Percentiles rank a stretch among this genome's conserved stretches.
Conservation (phyloP, 2,329 filamentous ascomycete genomes). For the Leptodontidium sp. region DNA sequence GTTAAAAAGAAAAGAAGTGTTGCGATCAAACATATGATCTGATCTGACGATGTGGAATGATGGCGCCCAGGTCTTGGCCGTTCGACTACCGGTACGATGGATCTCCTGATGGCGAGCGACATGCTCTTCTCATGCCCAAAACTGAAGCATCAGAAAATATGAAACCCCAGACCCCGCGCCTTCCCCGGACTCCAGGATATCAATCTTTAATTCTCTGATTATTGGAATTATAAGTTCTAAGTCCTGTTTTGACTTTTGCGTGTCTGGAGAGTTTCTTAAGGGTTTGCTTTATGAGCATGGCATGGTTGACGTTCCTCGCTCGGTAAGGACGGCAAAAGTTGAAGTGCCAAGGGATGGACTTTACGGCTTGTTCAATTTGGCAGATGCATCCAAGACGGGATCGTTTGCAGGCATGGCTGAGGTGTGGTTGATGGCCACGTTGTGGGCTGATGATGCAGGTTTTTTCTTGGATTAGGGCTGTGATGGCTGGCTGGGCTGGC, state of each 20-base stretch:
- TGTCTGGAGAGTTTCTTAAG: background rate
- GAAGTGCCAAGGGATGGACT: conserved; percentile 7
- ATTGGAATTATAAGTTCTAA: background rate
- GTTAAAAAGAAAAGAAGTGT: background rate
- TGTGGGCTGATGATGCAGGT: conserved; percentile 16
- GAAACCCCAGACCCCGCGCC: conserved; percentile 13
- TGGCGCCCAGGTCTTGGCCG: background rate
- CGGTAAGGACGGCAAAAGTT: conserved; percentile 17
- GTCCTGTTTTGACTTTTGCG: background rate
- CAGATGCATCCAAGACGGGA: conserved; percentile 20
- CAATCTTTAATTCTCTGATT: background rate
- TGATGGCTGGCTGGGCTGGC: background rate
- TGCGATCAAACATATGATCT: background rate
- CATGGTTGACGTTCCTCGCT: background rate
- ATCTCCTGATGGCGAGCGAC: conserved; percentile 12
- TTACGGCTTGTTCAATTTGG: background rate
- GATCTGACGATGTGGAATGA: background rate
- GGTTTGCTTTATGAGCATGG: background rate
- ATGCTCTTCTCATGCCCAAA: background rate
- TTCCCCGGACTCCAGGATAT: conserved; percentile 3
- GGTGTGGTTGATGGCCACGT: conserved; percentile 10
- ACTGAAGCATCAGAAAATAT: background rate
- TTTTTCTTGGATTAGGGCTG: background rate
- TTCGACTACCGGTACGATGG: background rate
- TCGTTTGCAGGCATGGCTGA: conserved; percentile 11